Evolutionary conservation across 371 early-diverging fungal species (phyloP), one percentile per base, ranked within the genome.

Genomic region (Mortierella sp.): DNA sequence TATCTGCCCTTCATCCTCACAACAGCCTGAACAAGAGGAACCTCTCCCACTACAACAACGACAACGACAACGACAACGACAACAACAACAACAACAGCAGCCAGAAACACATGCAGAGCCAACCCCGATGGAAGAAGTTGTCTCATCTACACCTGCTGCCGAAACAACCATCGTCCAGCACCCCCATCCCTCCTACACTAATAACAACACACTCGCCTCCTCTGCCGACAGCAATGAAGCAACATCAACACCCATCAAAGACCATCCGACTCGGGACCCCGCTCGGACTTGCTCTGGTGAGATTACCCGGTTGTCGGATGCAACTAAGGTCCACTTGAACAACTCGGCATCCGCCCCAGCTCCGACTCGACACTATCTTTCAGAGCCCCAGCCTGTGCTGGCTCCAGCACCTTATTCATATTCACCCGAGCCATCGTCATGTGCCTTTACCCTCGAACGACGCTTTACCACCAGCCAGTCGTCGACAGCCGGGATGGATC

Each of bases 401-500:
- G 37, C 34, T 34, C 61, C 61, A 61, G 61, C 61, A 19, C 34
- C 31, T 28, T 61, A 61, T 61, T 19, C 61, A 31, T 61, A 61
- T 61, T 34, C 34, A 31, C 31, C 34, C 34, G 34, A 61, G 34
- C 34, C 61, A 61, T 14, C 61, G 34, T 34, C 61, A 61, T 61
- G 61, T 61, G 61, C 31, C 34, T 61, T 61, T 34, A 3, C 61
- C 61, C 31, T 61, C 61, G 19, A 19, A 34, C 16, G 19, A 19
- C 5, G 19, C 11, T 19, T 16, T 19, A 19, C 61, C 37, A 61
- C 3, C 34, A 61, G 61, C 61, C 61, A 61, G 34, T 31, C 37
- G 61, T 31, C 37, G 34, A 31, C 61, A 61, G 34, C 34, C 37
- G 34, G 34, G 73, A 48, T 64, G 16, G 76, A 75, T 73, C 76